phyloP scores from a whole-genome alignment of 345 rosid species.

The Eucalyptus microcorys region DNA sequence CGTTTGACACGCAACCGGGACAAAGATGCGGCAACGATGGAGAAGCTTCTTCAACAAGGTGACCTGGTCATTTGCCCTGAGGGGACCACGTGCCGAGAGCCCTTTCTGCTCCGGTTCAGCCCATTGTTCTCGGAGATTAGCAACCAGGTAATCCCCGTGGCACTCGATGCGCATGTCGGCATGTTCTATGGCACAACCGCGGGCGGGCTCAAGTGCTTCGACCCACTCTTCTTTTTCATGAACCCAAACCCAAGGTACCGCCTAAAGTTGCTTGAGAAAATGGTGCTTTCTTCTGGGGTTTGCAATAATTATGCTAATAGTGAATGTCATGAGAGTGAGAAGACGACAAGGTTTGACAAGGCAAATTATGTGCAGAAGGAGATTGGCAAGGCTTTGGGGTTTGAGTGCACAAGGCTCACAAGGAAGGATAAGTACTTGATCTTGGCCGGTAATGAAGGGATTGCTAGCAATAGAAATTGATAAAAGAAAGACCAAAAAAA shows the following conservation, averaged over 20 bases:
- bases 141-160: conserved; percentile 53
- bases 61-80: conserved; percentile 74
- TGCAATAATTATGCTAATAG: not conserved
- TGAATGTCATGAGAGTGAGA: conserved; percentile 1
- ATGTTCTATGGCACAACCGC: conserved; percentile 80
- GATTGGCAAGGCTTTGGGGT: conserved; percentile 45
- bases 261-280: conserved; percentile 24
- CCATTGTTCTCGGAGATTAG: conserved; percentile 59
- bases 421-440: conserved; percentile 65
- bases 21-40: conserved; percentile 34
- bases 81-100: conserved; percentile 86
- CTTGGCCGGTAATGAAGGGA: conserved; percentile 76
- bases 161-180: conserved; percentile 24
- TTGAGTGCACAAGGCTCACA: conserved; percentile 55
- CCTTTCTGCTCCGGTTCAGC: conserved; percentile 61
- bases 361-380: conserved; percentile 51
- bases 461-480: not conserved
- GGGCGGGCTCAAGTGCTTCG: conserved; percentile 55
- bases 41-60: conserved; percentile 26
- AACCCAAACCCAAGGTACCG: conserved; percentile 43
- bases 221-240: conserved; percentile 58
- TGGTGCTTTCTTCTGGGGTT: conserved; percentile 1
- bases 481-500: not conserved
- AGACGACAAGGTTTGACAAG: conserved; percentile 31
- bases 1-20: conserved; percentile 44